These are phyloP conservation scores for Powellomyces hirtus DNA, from an alignment of 192 early-diverging fungal species.

Conservation along the genomic window DNA sequence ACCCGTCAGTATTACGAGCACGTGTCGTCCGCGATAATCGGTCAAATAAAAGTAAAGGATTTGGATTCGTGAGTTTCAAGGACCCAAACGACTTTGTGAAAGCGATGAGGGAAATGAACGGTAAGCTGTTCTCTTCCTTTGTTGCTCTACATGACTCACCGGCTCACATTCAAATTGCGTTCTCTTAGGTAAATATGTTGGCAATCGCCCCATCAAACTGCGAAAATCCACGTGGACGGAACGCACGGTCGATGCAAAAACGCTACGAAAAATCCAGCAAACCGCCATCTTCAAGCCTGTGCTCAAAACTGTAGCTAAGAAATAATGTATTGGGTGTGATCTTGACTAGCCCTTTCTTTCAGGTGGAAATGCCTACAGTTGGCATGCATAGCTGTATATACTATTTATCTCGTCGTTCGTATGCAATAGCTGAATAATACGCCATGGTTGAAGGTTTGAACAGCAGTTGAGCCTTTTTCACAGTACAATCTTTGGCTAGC, in stretches of 20 bases:
- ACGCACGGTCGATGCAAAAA: slow-evolving; percentile 74
- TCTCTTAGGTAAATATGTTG: slow-evolving; percentile 83
- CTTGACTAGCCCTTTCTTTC: no score
- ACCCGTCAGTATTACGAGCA: slow-evolving; percentile 76
- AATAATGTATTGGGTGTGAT: no score
- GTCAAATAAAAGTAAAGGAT: slow-evolving; percentile 84
- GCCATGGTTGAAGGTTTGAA: no score
- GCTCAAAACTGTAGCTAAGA: slow-evolving; percentile 13
- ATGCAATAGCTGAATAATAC: no score
- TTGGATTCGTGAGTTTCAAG: slow-evolving; percentile 91
- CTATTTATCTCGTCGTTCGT: no score
- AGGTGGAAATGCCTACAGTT: no score
- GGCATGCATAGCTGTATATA: no score
- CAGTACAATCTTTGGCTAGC: no score
- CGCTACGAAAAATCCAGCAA: slow-evolving; percentile 20
- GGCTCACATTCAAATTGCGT: no score
- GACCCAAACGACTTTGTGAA: slow-evolving; percentile 88
- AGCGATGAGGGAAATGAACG: slow-evolving; percentile 95
- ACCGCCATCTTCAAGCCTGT: slow-evolving; percentile 22
- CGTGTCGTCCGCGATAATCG: slow-evolving; percentile 83
- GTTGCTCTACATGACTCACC: no score
- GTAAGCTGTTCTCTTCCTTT: no score
- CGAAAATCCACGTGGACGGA: slow-evolving; percentile 93
- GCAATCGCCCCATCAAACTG: slow-evolving; percentile 90
- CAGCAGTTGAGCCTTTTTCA: no score